These are phyloP conservation scores for Pseudonectria foliicola DNA, from an alignment of 2,329 filamentous ascomycete species.

Conservation along the genomic window DNA sequence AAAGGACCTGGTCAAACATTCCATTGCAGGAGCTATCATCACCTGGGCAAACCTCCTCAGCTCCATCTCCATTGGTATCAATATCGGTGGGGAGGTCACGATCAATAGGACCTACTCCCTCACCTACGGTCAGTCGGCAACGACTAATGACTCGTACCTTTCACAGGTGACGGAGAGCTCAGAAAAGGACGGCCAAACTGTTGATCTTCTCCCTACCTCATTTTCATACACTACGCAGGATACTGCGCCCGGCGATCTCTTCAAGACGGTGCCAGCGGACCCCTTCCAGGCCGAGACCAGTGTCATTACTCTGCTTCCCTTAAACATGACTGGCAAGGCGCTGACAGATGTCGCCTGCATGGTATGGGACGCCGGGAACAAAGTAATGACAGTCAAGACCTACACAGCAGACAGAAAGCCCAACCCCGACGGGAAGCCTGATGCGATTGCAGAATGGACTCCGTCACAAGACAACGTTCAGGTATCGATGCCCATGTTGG, in stretches of 20 bases:
- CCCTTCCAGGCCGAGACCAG: background rate
- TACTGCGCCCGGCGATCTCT: background rate
- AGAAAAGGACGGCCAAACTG: background rate
- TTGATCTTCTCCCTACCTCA: background rate
- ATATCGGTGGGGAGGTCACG: background rate
- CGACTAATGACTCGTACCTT: background rate
- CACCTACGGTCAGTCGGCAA: background rate
- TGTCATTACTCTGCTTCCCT: background rate
- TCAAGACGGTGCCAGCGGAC: background rate
- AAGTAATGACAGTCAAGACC: background rate
- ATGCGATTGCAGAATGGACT: no score
- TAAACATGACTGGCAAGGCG: background rate
- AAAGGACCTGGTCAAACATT: background rate
- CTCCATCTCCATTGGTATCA: background rate
- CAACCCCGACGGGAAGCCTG: no score
- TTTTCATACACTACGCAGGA: background rate
- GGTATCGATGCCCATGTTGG: background rate
- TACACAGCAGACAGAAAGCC: background rate
- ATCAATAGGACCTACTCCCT: background rate
- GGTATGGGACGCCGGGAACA: background rate
- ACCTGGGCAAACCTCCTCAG: conserved; percentile 1
- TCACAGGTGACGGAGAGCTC: background rate
- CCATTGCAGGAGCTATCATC: background rate
- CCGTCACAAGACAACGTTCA: background rate
- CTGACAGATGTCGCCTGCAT: background rate